These are phyloP conservation scores for Arachnomyces sp. DNA, from an alignment of 2,329 filamentous ascomycete species.

Conservation along the genomic window DNA sequence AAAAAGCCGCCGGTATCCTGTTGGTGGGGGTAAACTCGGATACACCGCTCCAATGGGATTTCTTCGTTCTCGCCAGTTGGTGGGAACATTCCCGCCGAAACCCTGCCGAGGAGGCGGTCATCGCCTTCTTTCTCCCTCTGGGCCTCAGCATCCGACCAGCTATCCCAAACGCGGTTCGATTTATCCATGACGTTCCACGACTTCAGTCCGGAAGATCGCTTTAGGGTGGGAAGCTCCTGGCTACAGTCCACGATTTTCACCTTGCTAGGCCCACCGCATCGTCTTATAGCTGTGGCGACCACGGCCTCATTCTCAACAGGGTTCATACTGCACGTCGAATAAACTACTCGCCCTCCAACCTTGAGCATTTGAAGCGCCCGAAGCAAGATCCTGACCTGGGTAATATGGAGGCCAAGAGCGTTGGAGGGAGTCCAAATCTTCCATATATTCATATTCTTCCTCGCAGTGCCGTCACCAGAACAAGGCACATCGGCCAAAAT, in stretches of 20 bases:
- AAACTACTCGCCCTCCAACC: slow-evolving; percentile 86
- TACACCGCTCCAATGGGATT: slow-evolving; percentile 78
- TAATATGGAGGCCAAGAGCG: slow-evolving; percentile 75
- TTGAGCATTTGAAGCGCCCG: slow-evolving; percentile 93
- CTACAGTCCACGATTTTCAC: slow-evolving; percentile 80
- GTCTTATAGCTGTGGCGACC: slow-evolving; percentile 74
- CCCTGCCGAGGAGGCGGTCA: slow-evolving; percentile 51
- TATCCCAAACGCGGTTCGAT: slow-evolving; percentile 66
- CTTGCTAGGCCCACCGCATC: slow-evolving; percentile 74
- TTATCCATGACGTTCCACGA: slow-evolving; percentile 91
- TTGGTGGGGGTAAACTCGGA: slow-evolving; percentile 88
- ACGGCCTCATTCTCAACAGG: slow-evolving; percentile 96
- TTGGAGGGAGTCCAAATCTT: slow-evolving; percentile 87
- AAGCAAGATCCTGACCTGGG: slow-evolving; percentile 82
- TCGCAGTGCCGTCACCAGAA: slow-evolving; percentile 84
- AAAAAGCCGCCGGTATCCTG: slow-evolving; percentile 98
- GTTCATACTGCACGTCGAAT: slow-evolving; percentile 98
- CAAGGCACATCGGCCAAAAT: slow-evolving; percentile 96
- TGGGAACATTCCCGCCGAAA: slow-evolving; percentile 80
- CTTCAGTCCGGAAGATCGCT: slow-evolving; percentile 67
- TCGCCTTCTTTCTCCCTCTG: slow-evolving; percentile 54
- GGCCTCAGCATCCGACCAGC: slow-evolving; percentile 72
- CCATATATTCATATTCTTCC: slow-evolving; percentile 93
- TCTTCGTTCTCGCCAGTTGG: slow-evolving; percentile 47
- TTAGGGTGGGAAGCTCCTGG: slow-evolving; percentile 64